Conservation (phyloP, 768 basidiomycete species). For the Serendipita vermifera region DNA sequence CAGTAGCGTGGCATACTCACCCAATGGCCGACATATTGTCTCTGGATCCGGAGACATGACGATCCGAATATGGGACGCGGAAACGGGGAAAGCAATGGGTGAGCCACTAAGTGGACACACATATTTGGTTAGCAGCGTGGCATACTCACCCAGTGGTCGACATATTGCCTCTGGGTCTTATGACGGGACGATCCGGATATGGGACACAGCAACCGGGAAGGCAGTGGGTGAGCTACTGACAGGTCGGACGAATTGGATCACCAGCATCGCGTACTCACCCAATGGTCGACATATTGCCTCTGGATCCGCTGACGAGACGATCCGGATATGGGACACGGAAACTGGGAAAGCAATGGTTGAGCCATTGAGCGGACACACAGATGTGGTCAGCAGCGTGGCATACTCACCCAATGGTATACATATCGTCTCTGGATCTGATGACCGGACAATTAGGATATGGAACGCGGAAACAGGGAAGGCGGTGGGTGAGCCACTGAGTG, state of each 20-base stretch:
- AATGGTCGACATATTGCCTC: conserved; percentile 17
- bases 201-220: no score
- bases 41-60: conserved; percentile 10
- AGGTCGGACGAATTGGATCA: no score
- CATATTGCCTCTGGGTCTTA: no score
- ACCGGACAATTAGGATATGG: conserved; percentile 13
- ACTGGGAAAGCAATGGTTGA: conserved; percentile 13
- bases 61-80: conserved; percentile 16
- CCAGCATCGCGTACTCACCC: no score
- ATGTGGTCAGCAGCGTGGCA: conserved; percentile 8
- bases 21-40: background rate
- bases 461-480: conserved; percentile 18
- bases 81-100: conserved; percentile 18
- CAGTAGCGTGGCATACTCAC: conserved; percentile 10
- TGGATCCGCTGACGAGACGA: conserved; percentile 25
- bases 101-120: conserved; percentile 17
- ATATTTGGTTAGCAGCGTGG: conserved; percentile 14
- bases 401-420: conserved; percentile 1
- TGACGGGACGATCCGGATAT: no score
- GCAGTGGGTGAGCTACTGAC: no score
- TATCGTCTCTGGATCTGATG: conserved; percentile 10
- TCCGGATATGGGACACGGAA: no score
- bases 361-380: background rate
- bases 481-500: conserved; percentile 16
- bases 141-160: no score